Base-by-base conservation (phyloP, 805 yeast genomes). In the Saturnispora saitoi region DNA sequence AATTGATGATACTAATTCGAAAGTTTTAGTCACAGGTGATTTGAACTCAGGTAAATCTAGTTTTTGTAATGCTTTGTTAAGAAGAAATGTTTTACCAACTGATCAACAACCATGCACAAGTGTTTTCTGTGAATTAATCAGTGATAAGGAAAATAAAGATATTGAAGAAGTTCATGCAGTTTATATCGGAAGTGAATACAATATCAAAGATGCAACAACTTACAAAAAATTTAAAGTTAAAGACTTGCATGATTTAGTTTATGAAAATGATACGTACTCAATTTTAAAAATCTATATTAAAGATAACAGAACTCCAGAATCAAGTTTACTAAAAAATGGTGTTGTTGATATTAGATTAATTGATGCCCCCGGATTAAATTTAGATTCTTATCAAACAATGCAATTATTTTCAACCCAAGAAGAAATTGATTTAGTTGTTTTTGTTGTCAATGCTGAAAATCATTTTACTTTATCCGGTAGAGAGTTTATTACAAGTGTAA, bases 51-150 rank as follows among this genome's bases (percentile, higher is more conserved):
- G 99, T 3, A 93, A 93, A 61, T 88, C 97, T 1, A 86, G 96
- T 1, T 88, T 93, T 58, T 93, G 99, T 66, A 93, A 93, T 61
- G 91, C 96, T 1, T 69, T 93, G 37, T 68, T 93, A 51, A 73
- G 90, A 55, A 75, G 93, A 45, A 77, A 79, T 44, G 66, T 93
- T 3, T 67, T 93, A 43, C 99, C 99, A 0, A 95, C 86, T 59
- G 99, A 93, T 65, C 99, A 93, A 60, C 95, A 93, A 62, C 99
- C 99, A 2, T 89, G 97, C 59, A 93, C 99, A 0, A 82, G 86
- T 52, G 96, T 93, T 0, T 95, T 95, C 59, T 90, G 96, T 63
- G 99, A 95, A 66, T 91, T 95, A 7, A 70, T 86, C 28, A 96
- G 93, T 63, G 87, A 89, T 10, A 70, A 79, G 19, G 86, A 81